Evolutionary conservation across 176 grass and related monocot species (phyloP).

Genomic region (Panicum miliaceum): DNA sequence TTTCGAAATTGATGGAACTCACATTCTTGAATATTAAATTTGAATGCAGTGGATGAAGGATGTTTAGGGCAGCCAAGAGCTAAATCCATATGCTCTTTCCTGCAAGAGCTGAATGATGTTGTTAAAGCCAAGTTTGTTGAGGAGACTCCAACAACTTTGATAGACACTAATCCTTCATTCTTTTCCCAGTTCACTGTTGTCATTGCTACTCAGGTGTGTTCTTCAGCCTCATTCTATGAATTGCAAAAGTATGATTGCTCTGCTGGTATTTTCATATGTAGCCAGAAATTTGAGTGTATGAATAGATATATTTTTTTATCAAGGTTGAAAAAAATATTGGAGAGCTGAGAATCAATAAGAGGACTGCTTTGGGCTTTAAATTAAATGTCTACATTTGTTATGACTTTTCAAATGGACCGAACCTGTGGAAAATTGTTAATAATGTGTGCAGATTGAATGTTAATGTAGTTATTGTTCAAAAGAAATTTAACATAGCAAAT

Average conservation of each 20-base stretch:
- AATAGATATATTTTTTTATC: background rate
- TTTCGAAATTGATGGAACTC: constrained; percentile 5
- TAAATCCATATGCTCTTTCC: constrained; percentile 84
- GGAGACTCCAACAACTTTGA: constrained; percentile 69
- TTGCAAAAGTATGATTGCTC: constrained; percentile 26
- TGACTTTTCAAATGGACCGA: background rate
- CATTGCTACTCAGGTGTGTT: constrained; percentile 83
- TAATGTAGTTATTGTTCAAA: too few species aligned
- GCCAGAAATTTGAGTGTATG: constrained; percentile 25
- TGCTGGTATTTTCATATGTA: constrained; percentile 7
- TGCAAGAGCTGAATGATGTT: constrained; percentile 95
- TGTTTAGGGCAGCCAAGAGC: constrained; percentile 88
- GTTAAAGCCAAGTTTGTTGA: constrained; percentile 98
- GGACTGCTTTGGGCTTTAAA: background rate
- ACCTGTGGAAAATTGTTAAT: background rate
- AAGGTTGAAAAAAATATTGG: background rate
- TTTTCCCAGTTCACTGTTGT: constrained; percentile 83
- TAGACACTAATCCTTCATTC: constrained; percentile 80
- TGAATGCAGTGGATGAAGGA: constrained; percentile 73
- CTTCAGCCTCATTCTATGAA: constrained; percentile 3
- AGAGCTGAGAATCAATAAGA: background rate
- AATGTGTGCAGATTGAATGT: too few species aligned
- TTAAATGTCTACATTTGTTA: background rate
- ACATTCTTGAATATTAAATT: constrained; percentile 34
- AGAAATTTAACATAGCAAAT: background rate